A percentile compares a stretch with the other conserved stretches of the same genome.
Conservation (phyloP, 148 eudicot genomes). For the Rhododendron kiyosumense region DNA sequence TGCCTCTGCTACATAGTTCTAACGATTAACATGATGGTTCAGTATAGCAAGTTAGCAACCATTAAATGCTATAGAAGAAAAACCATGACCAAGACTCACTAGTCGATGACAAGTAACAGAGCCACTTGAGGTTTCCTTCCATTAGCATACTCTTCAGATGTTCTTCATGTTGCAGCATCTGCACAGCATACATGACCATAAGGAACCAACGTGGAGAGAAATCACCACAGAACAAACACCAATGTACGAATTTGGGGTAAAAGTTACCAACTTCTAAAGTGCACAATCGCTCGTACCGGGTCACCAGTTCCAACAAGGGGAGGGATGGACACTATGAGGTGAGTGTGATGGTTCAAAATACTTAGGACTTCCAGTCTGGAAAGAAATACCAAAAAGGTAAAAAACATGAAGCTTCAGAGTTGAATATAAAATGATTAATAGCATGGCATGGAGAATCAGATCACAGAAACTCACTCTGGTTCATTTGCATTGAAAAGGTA, state of each 20-base stretch:
- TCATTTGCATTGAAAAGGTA: slow-evolving; percentile 60
- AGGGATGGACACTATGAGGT: slow-evolving; percentile 73
- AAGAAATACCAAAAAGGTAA: background rate
- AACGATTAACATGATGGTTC: background rate
- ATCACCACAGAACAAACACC: background rate
- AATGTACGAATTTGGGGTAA: background rate
- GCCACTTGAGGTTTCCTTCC: slow-evolving; percentile 64
- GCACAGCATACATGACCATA: slow-evolving; percentile 15
- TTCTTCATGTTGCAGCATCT: slow-evolving; percentile 66
- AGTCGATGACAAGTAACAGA: slow-evolving; percentile 77
- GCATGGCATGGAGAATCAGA: background rate
- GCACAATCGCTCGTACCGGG: slow-evolving; percentile 44
- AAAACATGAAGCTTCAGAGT: background rate
- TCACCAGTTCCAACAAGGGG: slow-evolving; percentile 61
- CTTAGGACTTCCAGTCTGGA: slow-evolving; percentile 60
- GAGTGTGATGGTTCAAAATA: slow-evolving; percentile 48
- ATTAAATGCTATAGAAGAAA: background rate
- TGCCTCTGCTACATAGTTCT: background rate
- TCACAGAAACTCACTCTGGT: slow-evolving; percentile 51
- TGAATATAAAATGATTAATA: background rate
- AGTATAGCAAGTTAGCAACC: background rate
- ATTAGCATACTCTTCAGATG: slow-evolving; percentile 35
- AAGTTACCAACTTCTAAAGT: background rate
- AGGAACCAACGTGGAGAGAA: slow-evolving; percentile 1
- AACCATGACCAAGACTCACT: slow-evolving; percentile 35